Percentiles rank a stretch among this genome's conserved stretches.
These are phyloP conservation scores for Mycena citricolor DNA, from an alignment of 1,284 basidiomycete species.

Conservation along the genomic window DNA sequence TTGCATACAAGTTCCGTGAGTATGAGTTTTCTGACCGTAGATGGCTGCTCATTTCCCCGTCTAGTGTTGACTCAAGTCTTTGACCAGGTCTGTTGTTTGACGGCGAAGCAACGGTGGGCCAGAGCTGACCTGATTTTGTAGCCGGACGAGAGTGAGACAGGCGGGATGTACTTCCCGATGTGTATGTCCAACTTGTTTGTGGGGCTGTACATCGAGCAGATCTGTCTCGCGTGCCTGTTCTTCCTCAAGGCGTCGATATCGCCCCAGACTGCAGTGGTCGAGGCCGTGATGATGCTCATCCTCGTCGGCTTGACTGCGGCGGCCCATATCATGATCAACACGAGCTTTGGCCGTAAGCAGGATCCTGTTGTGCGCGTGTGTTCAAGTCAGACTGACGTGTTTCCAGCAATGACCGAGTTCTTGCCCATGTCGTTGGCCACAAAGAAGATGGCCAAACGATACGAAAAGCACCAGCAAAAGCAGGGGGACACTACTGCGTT, in stretches of 20 bases:
- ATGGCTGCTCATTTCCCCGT: constrained; percentile 12
- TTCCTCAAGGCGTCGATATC: constrained; percentile 51
- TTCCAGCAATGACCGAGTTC: constrained; percentile 46
- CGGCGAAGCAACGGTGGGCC: too few species aligned
- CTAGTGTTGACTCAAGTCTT: constrained; percentile 55
- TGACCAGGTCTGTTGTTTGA: too few species aligned
- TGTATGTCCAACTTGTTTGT: constrained; percentile 71
- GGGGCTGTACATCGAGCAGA: constrained; percentile 68
- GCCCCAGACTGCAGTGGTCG: constrained; percentile 42
- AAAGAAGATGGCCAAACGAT: constrained; percentile 44
- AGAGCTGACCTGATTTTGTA: too few species aligned
- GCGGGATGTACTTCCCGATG: constrained; percentile 70
- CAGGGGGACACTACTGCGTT: constrained; percentile 18
- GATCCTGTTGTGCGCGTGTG: too few species aligned
- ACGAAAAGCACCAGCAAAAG: constrained; percentile 32
- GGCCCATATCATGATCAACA: constrained; percentile 41
- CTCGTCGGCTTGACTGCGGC: constrained; percentile 57
- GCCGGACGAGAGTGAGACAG: constrained; percentile 47
- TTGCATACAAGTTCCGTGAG: constrained; percentile 65
- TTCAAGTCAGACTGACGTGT: constrained; percentile 3
- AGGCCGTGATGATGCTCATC: constrained; percentile 63
- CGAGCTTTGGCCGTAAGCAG: constrained; percentile 40
- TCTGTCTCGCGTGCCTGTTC: constrained; percentile 66
- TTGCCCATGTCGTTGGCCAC: constrained; percentile 67
- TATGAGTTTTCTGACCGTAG: constrained; percentile 15